These are phyloP conservation scores for Cryptococcus sp. DNA, from an alignment of 1,284 basidiomycete genomes.

Conservation along the genomic window DNA sequence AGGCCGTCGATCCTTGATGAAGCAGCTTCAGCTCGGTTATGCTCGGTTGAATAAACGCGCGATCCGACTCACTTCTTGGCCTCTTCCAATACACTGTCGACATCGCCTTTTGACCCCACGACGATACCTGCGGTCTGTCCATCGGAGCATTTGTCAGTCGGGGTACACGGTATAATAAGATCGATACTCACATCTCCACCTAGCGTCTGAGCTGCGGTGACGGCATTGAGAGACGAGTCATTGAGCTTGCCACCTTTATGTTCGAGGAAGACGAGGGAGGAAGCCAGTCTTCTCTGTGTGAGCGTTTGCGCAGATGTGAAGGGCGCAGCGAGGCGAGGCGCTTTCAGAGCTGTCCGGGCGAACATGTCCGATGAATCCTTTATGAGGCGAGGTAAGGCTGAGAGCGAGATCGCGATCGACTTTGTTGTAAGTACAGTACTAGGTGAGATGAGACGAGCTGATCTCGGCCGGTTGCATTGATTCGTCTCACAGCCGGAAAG, in stretches of 20 bases:
- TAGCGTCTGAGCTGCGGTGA: conserved; percentile 83
- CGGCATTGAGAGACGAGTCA: conserved; percentile 79
- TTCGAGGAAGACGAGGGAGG: conserved; percentile 81
- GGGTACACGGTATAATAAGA: background rate
- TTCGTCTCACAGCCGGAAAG: too few species aligned
- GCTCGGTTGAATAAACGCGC: too few species aligned
- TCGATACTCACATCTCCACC: conserved; percentile 58
- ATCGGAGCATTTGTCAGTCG: background rate
- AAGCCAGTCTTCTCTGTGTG: conserved; percentile 43
- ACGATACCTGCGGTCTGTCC: conserved; percentile 79
- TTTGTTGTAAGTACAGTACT: too few species aligned
- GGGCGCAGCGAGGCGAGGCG: conserved; percentile 10
- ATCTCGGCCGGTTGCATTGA: too few species aligned
- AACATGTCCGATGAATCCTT: conserved; percentile 7
- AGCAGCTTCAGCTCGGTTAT: background rate
- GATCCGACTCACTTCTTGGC: conserved; percentile 68
- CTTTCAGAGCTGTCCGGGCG: conserved; percentile 14
- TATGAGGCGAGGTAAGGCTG: too few species aligned
- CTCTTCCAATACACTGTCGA: conserved; percentile 69
- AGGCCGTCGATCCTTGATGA: conserved; percentile 51
- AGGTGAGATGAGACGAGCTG: too few species aligned
- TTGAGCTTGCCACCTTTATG: conserved; percentile 81
- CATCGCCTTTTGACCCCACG: conserved; percentile 70
- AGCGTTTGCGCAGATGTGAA: conserved; percentile 9
- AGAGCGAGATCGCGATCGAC: too few species aligned